phyloP scores from a whole-genome alignment of 2,329 filamentous ascomycete species.

The Pyrenochaeta sp. region DNA sequence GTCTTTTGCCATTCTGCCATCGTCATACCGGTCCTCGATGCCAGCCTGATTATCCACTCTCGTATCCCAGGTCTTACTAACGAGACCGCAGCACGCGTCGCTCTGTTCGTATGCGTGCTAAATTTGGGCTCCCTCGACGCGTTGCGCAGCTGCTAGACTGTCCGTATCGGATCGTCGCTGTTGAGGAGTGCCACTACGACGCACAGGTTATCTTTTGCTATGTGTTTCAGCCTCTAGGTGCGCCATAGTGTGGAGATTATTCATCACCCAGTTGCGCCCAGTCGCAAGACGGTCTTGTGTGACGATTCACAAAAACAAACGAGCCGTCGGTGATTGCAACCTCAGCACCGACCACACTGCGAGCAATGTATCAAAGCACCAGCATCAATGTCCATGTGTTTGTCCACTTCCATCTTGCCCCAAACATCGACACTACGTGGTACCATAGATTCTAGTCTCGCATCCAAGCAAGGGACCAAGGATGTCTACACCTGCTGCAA shows the following conservation, averaged over 20 bases:
- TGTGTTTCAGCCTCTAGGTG: neutral
- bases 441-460: too few species aligned
- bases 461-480: too few species aligned
- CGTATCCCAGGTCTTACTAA: neutral
- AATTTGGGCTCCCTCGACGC: neutral
- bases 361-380: neutral
- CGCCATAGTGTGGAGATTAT: neutral
- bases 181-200: neutral
- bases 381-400: neutral
- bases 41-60: neutral
- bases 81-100: too few species aligned
- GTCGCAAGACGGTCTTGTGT: neutral
- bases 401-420: too few species aligned
- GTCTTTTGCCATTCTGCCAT: neutral
- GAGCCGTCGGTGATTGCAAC: neutral
- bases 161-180: neutral
- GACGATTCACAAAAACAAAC: neutral
- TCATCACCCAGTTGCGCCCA: neutral
- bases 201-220: constrained; percentile 2
- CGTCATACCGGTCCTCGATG: neutral
- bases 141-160: neutral
- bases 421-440: too few species aligned
- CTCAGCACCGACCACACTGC: neutral
- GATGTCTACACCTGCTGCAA: too few species aligned
- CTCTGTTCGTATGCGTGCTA: neutral